These are phyloP conservation scores for Pecoramyces ruminantium DNA, from an alignment of 192 early-diverging fungal genomes.

Conservation along the genomic window DNA sequence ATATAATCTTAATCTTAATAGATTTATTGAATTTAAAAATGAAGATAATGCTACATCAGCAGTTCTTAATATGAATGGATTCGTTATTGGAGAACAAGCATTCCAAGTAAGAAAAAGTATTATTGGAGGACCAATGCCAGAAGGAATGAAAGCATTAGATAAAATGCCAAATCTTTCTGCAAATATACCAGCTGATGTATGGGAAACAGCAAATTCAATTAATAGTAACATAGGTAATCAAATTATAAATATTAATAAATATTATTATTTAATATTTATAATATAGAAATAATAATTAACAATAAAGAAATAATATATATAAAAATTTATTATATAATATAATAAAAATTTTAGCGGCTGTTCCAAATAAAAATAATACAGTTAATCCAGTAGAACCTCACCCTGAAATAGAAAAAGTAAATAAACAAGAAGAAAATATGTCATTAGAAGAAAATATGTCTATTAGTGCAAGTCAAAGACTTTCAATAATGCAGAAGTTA, in stretches of 20 bases:
- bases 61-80: conserved; percentile 51
- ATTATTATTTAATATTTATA: neutral
- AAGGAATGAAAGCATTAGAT: conserved; percentile 65
- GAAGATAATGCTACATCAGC: conserved; percentile 21
- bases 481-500: conserved; percentile 56
- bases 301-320: neutral
- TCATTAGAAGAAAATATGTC: conserved; percentile 17
- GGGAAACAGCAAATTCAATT: conserved; percentile 9
- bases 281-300: neutral
- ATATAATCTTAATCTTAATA: too few species aligned
- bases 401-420: conserved; percentile 12
- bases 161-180: conserved; percentile 15
- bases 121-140: conserved; percentile 57
- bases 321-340: neutral
- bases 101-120: conserved; percentile 51
- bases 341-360: conserved; percentile 4
- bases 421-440: conserved; percentile 12
- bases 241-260: neutral
- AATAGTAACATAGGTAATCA: neutral
- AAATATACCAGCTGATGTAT: conserved; percentile 2
- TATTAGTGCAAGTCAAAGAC: conserved; percentile 32
- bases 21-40: conserved; percentile 63
- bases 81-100: conserved; percentile 52
- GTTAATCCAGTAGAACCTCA: conserved; percentile 6
- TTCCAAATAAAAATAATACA: neutral